Evolutionary conservation across 2,329 filamentous ascomycete genomes (phyloP), one percentile per base, ranked within the genome.

Genomic region (Fusarium mundagurra): DNA sequence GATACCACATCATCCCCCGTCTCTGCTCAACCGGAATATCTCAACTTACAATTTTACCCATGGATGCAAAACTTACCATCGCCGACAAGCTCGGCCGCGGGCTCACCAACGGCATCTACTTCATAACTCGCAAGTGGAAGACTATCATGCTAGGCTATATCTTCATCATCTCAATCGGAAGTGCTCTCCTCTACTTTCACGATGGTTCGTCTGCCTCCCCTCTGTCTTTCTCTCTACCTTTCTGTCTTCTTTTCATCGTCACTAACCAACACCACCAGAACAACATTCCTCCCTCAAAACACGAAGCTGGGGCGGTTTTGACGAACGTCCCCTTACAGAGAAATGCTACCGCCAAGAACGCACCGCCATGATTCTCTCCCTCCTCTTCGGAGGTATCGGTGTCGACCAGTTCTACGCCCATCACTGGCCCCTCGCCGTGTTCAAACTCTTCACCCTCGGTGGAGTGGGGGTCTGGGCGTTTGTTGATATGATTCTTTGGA

Each of bases 401-500:
- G 18, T 68, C 8, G 75, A 77, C 45, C 73, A 77, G 33, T 77
- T 66, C 44, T 77, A 77, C 41, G 76, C 71, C 9, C 62, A 65
- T 34, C 74, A 73, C 36, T 75, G 73, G 73, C 47, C 59, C 0
- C 41, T 76, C 5, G 73, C 73, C 8, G 31, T 67, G 29, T 73
- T 76, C 39, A 77, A 77, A 18, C 44, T 76, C 17, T 18, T 77
- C 12, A 77, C 74, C 7, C 5, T 76, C 9, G 72, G 75, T 4
- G 75, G 75, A 0, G 16, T 66, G 6, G 75, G 75, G 3, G 24
- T 69, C 27, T 76, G 74, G 74, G 61, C 54, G 14, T 31, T 73
- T 1, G 18, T 77, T n/a, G 74, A 75, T 45, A 58, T 69, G 41
- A 61, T 77, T 55, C 66, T 77, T 31, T 77, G 76, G 76, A 77